Evolutionary conservation across 352 stramenopile species (phyloP), one percentile per base, ranked within the genome.

Genomic region (Phytopythium cucurbitacearum): DNA sequence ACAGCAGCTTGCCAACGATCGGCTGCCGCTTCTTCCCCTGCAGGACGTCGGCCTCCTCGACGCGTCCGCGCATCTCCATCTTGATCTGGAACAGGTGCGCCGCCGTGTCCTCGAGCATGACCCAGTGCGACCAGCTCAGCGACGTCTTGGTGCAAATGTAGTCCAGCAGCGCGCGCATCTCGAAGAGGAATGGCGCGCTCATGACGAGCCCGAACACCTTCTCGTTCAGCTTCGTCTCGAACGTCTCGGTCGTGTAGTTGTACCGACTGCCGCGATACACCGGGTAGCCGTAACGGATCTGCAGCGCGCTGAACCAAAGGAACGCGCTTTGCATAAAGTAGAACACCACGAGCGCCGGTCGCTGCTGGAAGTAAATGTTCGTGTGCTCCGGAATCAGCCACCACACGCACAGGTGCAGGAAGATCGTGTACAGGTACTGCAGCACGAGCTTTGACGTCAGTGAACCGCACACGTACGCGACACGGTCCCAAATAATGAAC

Each of bases 101-200:
- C 0, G 79, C 85, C 0, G 78, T 91, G 49, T 91, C 85, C 76
- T 95, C 85, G 6, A 95, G 65, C 16, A 91, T 56, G 4, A 95
- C 62, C 85, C 85, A 95, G 56, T 94, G 81, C 12, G 74, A 52
- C 79, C 80, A 87, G 40, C 74, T 85, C 28, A 95, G 57, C 33
- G 85, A 91, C 4, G 85, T 95, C 44, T 82, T 93, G 1, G 81
- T 94, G 63, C 85, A 95, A 39, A 94, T 71, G 52, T 94, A 95
- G 53, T 95, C 85, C 3, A 95, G 67, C 34, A 95, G 55, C 7
- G 85, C 80, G 3, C 85, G 85, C 79, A 94, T 91, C 41, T 95
- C 85, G 55, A 95, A 95, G n/a, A 93, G 57, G 53, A 95, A 95
- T 35, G 85, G 85, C 1, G 76, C 81, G 36, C 80, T 48, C 80